Conservation (phyloP, 176 grass and related monocot species). For the Juncus effusus region DNA sequence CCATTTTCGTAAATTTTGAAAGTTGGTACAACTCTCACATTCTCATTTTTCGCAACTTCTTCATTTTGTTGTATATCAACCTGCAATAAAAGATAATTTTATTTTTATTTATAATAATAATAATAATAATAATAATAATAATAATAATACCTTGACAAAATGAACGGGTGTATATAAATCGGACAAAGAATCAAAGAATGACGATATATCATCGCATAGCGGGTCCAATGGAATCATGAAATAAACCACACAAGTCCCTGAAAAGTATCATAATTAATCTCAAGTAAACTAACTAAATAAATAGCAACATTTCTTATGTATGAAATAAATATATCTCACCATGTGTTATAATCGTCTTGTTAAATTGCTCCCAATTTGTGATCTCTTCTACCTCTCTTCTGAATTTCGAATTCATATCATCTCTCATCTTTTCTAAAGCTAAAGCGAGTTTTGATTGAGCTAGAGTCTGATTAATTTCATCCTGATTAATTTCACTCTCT, state of each 20-base stretch:
- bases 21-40: conserved; percentile 43
- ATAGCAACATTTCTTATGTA: background rate
- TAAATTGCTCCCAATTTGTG: conserved; percentile 55
- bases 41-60: conserved; percentile 47
- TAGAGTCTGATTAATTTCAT: conserved; percentile 44
- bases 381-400: conserved; percentile 52
- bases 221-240: conserved; percentile 47
- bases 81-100: conserved; percentile 18
- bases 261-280: background rate
- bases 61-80: conserved; percentile 48
- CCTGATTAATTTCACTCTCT: conserved; percentile 40
- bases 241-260: conserved; percentile 54
- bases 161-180: conserved; percentile 44
- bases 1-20: conserved; percentile 78
- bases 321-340: conserved; percentile 31
- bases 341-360: conserved; percentile 40
- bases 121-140: background rate
- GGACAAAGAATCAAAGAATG: conserved; percentile 53
- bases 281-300: background rate
- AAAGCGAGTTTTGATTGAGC: conserved; percentile 55
- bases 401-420: conserved; percentile 54
- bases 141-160: conserved; percentile 65
- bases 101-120: background rate
- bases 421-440: conserved; percentile 47
- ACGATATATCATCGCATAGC: conserved; percentile 39